These are phyloP conservation scores for Ormosia semicastrata DNA, from an alignment of 306 rosid species.

Conservation along the genomic window DNA sequence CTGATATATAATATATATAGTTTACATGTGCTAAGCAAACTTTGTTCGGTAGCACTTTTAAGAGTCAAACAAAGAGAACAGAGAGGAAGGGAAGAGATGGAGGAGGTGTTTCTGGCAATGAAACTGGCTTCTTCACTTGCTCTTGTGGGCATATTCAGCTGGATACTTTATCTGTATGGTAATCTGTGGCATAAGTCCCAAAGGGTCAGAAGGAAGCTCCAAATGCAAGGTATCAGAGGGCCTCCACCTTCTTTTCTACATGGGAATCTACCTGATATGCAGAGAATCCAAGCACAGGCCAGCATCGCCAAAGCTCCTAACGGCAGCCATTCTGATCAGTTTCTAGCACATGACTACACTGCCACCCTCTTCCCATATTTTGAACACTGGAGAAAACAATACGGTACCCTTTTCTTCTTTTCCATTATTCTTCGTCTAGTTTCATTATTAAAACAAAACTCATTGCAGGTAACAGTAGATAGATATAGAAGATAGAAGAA, in stretches of 20 bases:
- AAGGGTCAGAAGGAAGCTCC: constrained; percentile 60
- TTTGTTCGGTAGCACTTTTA: background rate
- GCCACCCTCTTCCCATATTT: constrained; percentile 81
- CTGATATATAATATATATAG: background rate
- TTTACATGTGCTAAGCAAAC: background rate
- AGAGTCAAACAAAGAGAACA: background rate
- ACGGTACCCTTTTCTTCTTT: constrained; percentile 48
- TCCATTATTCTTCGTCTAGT: background rate
- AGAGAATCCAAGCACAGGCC: constrained; percentile 55
- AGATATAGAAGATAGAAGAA: background rate
- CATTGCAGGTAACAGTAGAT: background rate
- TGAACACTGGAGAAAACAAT: constrained; percentile 84
- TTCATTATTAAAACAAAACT: background rate
- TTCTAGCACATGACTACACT: constrained; percentile 74
- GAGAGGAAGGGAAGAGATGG: constrained; percentile 23
- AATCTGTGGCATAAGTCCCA: constrained; percentile 46
- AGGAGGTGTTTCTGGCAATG: constrained; percentile 27
- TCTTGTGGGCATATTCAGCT: constrained; percentile 36
- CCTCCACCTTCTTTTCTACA: constrained; percentile 68
- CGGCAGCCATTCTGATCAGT: constrained; percentile 30
- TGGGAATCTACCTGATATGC: constrained; percentile 79
- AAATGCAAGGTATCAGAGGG: constrained; percentile 68
- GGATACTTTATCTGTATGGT: constrained; percentile 40
- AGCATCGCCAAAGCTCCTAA: background rate
- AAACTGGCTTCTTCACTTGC: constrained; percentile 30